phyloP scores from a whole-genome alignment of 768 basidiomycete species.

The Tulasnella sp. region DNA sequence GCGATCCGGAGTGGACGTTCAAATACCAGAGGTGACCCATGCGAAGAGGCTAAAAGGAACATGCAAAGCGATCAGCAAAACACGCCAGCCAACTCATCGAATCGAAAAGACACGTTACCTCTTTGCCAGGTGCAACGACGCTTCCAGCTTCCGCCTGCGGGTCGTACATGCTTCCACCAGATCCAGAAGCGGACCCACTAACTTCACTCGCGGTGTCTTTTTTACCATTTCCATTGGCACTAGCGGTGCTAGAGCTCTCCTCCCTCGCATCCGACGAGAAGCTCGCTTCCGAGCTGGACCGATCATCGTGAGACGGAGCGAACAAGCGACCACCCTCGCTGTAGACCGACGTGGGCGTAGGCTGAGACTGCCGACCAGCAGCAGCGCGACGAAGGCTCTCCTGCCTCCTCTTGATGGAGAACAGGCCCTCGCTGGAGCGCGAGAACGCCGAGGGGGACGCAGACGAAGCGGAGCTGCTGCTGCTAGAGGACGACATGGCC shows the following conservation, averaged over 20 bases:
- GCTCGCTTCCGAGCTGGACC: constrained; percentile 27
- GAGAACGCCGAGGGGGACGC: constrained; percentile 44
- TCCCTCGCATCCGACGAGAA: constrained; percentile 15
- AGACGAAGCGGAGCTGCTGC: constrained; percentile 45
- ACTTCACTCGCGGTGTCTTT: neutral
- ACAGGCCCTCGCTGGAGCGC: constrained; percentile 45
- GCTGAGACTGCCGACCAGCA: neutral
- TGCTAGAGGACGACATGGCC: neutral
- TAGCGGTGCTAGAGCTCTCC: constrained; percentile 36
- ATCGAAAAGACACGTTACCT: constrained; percentile 41
- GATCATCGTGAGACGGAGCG: constrained; percentile 32
- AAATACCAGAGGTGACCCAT: constrained; percentile 88
- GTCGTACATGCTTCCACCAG: constrained; percentile 39
- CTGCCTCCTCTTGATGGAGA: constrained; percentile 50
- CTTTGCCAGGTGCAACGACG: constrained; percentile 40
- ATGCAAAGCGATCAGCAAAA: neutral
- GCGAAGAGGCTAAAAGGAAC: constrained; percentile 64
- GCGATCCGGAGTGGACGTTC: constrained; percentile 79
- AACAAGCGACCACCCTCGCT: constrained; percentile 28
- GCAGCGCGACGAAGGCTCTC: constrained; percentile 32
- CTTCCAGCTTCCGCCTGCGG: constrained; percentile 45
- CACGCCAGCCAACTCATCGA: neutral
- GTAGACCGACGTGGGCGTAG: constrained; percentile 4
- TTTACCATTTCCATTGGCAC: neutral
- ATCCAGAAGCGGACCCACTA: constrained; percentile 1